Evolutionary conservation across 306 rosid species (phyloP).

Genomic region (Cucurbita argyrosperma): DNA sequence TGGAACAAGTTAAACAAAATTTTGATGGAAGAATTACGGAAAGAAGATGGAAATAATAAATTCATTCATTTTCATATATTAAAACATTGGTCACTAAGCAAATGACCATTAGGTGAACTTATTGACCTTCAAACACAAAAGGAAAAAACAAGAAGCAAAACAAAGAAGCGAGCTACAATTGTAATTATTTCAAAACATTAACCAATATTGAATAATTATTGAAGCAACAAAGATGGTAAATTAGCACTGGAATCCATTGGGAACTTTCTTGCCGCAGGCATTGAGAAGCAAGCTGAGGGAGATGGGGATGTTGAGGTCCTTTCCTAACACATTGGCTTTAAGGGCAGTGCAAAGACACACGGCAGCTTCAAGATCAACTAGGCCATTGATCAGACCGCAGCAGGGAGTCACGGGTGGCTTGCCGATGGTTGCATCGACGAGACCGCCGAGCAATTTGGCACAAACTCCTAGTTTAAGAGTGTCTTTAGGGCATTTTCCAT

Average conservation of each 20-base stretch:
- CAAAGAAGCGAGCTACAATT: too few species aligned
- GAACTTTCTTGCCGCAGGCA: constrained; percentile 28
- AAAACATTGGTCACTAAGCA: neutral
- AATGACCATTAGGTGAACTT: neutral
- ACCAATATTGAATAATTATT: neutral
- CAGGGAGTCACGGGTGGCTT: constrained; percentile 44
- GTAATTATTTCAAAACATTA: neutral
- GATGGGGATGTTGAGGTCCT: constrained; percentile 43
- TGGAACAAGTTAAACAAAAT: too few species aligned
- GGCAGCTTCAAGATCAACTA: constrained; percentile 55
- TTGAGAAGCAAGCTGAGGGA: constrained; percentile 64
- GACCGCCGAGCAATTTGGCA: constrained; percentile 34
- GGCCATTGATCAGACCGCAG: constrained; percentile 49
- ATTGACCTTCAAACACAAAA: neutral
- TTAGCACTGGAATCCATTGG: constrained; percentile 36
- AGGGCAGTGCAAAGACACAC: constrained; percentile 64
- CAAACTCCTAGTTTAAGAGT: constrained; percentile 46
- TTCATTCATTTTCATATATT: too few species aligned
- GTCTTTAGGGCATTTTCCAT: constrained; percentile 38
- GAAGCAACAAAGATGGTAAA: neutral
- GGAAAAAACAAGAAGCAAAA: too few species aligned
- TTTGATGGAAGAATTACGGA: too few species aligned
- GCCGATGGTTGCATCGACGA: constrained; percentile 28
- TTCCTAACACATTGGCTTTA: constrained; percentile 50
- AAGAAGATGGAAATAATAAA: too few species aligned